Conservation (phyloP, 352 stramenopile genomes). For the Phytophthora boehmeriae region DNA sequence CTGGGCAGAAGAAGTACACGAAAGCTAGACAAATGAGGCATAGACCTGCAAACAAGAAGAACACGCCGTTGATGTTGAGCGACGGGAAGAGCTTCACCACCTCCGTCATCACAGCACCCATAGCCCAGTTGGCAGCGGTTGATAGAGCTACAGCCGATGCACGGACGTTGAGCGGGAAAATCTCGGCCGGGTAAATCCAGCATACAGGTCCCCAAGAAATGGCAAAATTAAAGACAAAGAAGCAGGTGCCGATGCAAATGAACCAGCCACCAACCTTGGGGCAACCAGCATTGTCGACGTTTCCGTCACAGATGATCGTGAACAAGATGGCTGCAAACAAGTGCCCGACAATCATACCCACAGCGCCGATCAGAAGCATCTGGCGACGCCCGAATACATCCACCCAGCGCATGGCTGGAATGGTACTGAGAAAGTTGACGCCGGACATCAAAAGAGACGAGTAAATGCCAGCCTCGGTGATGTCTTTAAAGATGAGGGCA, state of each 20-base stretch:
- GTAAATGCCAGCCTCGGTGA: slow-evolving; percentile 31
- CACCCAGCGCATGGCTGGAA: slow-evolving; percentile 47
- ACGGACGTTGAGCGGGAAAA: slow-evolving; percentile 30
- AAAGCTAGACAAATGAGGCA: slow-evolving; percentile 46
- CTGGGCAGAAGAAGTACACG: slow-evolving; percentile 51
- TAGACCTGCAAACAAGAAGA: slow-evolving; percentile 46
- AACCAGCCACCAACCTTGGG: slow-evolving; percentile 41
- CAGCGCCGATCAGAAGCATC: slow-evolving; percentile 36
- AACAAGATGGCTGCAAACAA: slow-evolving; percentile 42
- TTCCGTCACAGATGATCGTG: slow-evolving; percentile 28
- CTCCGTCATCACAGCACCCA: slow-evolving; percentile 27
- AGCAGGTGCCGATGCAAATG: slow-evolving; percentile 36
- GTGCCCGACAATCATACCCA: slow-evolving; percentile 45
- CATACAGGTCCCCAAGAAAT: slow-evolving; percentile 30
- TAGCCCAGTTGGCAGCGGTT: slow-evolving; percentile 35
- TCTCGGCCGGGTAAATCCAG: slow-evolving; percentile 21
- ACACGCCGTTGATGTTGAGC: slow-evolving; percentile 34
- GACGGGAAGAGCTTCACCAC: slow-evolving; percentile 29
- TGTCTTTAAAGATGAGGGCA: slow-evolving; percentile 50
- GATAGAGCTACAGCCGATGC: slow-evolving; percentile 38
- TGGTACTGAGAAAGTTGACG: slow-evolving; percentile 41
- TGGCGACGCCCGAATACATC: slow-evolving; percentile 35
- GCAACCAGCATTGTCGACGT: slow-evolving; percentile 33
- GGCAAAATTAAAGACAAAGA: slow-evolving; percentile 48
- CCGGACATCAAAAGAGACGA: slow-evolving; percentile 36